Percentiles rank a stretch among this genome's conserved stretches.
These are phyloP conservation scores for Candida sanyaensis DNA, from an alignment of 1,139 yeast species.

Conservation along the genomic window DNA sequence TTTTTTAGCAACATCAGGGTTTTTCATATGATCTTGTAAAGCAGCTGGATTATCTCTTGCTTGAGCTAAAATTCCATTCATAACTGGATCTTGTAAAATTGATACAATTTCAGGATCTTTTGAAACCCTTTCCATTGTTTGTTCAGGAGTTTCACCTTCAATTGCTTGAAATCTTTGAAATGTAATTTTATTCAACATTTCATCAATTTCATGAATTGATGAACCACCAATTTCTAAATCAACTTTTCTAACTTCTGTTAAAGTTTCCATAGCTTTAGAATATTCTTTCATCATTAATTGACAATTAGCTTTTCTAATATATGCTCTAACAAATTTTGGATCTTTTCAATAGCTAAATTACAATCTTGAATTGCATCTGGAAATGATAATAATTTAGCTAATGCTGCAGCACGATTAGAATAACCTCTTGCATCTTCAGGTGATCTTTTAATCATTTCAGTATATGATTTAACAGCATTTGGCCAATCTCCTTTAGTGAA, in stretches of 20 bases:
- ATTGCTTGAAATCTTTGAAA: constrained; percentile 75
- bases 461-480: constrained; percentile 88
- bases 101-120: constrained; percentile 93
- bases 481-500: constrained; percentile 97
- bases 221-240: constrained; percentile 67
- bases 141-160: constrained; percentile 93
- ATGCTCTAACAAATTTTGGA: constrained; percentile 89
- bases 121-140: constrained; percentile 87
- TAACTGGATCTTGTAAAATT: constrained; percentile 93
- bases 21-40: constrained; percentile 95
- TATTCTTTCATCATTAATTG: constrained; percentile 90
- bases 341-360: constrained; percentile 85
- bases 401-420: constrained; percentile 97
- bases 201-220: constrained; percentile 77
- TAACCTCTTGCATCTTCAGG: constrained; percentile 97
- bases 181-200: constrained; percentile 75
- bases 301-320: constrained; percentile 95
- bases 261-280: constrained; percentile 78
- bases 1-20: constrained; percentile 89
- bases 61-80: constrained; percentile 93
- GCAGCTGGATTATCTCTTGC: constrained; percentile 97
- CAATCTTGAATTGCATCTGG: constrained; percentile 96
- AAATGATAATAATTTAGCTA: constrained; percentile 92
- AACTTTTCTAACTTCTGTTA: constrained; percentile 72
- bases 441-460: constrained; percentile 94